Conservation (phyloP, 768 basidiomycete genomes). For the Chiua virens region DNA sequence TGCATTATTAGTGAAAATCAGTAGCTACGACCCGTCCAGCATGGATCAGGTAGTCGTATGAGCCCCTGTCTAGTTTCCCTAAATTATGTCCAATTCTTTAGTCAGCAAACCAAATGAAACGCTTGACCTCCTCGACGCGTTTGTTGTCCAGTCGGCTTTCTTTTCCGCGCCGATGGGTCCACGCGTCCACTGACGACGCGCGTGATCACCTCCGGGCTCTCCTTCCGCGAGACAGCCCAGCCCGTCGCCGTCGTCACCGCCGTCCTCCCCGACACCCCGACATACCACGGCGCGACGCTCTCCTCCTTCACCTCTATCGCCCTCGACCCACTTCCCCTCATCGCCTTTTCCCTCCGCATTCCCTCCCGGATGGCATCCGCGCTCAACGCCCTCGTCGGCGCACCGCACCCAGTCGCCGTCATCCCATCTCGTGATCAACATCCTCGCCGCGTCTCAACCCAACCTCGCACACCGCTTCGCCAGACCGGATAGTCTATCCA, state of each 20-base stretch:
- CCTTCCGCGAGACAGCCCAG: constrained; percentile 76
- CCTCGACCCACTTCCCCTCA: constrained; percentile 83
- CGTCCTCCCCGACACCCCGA: constrained; percentile 39
- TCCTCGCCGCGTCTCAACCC: constrained; percentile 71
- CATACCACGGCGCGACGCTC: constrained; percentile 87
- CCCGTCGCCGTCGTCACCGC: constrained; percentile 87
- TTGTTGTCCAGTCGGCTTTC: too few relatives aligned
- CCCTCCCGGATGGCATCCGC: constrained; percentile 84
- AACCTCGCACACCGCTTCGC: constrained; percentile 69
- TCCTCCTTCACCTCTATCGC: constrained; percentile 93
- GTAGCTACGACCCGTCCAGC: too few relatives aligned
- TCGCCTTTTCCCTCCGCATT: constrained; percentile 86
- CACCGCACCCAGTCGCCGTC: not conserved
- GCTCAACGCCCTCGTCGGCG: constrained; percentile 36
- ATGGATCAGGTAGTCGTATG: too few relatives aligned
- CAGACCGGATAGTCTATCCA: constrained; percentile 63
- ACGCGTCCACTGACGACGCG: constrained; percentile 10
- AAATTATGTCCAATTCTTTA: too few relatives aligned
- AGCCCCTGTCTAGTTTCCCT: too few relatives aligned
- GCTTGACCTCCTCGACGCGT: too few relatives aligned
- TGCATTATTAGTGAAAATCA: too few relatives aligned
- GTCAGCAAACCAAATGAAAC: too few relatives aligned
- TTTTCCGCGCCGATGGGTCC: constrained; percentile 1
- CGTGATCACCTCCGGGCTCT: constrained; percentile 47
- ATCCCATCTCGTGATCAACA: constrained; percentile 71